Conservation (phyloP, 768 basidiomycete species). For the Leccinum obscurum region DNA sequence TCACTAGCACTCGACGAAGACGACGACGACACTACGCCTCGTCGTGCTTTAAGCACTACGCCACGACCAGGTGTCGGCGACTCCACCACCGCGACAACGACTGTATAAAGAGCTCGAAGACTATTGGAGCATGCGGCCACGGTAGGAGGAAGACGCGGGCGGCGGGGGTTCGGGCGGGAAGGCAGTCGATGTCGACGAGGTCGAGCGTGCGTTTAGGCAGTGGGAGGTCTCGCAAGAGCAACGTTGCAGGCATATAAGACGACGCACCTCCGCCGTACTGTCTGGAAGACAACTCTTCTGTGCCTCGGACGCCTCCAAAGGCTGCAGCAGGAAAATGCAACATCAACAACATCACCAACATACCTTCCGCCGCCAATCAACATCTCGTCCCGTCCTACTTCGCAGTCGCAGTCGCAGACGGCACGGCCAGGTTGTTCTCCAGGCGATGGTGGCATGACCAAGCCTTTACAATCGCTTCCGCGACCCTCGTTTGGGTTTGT, state of each 20-base stretch:
- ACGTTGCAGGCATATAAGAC: slow-evolving; percentile 36
- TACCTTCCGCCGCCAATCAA: slow-evolving; percentile 14
- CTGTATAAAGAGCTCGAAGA: slow-evolving; percentile 65
- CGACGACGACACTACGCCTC: too few relatives aligned
- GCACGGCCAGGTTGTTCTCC: background rate
- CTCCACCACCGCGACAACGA: too few relatives aligned
- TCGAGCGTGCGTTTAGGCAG: slow-evolving; percentile 39
- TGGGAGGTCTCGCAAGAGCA: slow-evolving; percentile 35
- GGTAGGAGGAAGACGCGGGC: slow-evolving; percentile 41
- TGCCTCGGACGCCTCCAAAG: background rate
- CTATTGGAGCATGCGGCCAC: slow-evolving; percentile 68
- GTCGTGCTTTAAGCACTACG: too few relatives aligned
- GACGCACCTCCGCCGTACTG: slow-evolving; percentile 70
- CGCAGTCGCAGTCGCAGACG: background rate
- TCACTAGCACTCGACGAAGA: too few relatives aligned
- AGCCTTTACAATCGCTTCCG: background rate
- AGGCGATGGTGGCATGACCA: background rate
- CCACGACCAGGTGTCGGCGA: too few relatives aligned
- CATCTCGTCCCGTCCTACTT: slow-evolving; percentile 14
- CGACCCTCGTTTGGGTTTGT: background rate
- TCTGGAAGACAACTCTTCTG: slow-evolving; percentile 38
- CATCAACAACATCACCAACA: background rate
- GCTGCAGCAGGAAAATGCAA: background rate
- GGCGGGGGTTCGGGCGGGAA: background rate
- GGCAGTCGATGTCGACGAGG: slow-evolving; percentile 28